Evolutionary conservation across 352 stramenopile genomes (phyloP), one percentile per base, ranked within the genome.

Genomic region (Phytophthora pisi): DNA sequence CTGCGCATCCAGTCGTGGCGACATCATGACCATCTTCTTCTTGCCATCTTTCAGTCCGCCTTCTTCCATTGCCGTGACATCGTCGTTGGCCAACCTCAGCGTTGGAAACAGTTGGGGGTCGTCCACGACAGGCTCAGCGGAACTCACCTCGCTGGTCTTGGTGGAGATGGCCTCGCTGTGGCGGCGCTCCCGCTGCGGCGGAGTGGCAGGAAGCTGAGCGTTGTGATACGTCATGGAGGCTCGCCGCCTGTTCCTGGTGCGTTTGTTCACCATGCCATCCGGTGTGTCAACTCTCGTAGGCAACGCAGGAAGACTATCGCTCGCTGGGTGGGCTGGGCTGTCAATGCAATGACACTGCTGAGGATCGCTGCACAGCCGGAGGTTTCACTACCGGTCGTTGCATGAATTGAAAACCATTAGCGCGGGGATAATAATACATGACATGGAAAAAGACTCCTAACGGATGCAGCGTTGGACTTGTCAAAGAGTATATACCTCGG

Each of bases 1-100:
- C 24, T 93, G 84, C 4, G 70, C 77, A 64, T 93, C 84, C 40
- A 81, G 53, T 15, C 81, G 72, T 7, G 82, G 79, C 3, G 75
- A 88, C 56, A 73, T 61, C 23, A 70, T 51, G 5, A 53, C 9
- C 16, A 54, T 20, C 28, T 56, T 62, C 31, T 64, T 76, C 15
- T 59, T 62, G 43, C 43, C 52, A 24, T 66, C 11, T 13, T 65
- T 56, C 11, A 56, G 20, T 7, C 38, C 10, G 4, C 68, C 69
- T 58, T 76, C 64, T 64, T 76, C 69, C 45, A 76, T 23, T 43
- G 58, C 59, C 46, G 23, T 34, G 23, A 70, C 23, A 60, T 73
- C 43, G 51, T 70, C 57, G 13, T 57, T 60, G 9, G 36, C 34
- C 47, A 62, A 52, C 16, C 47, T 59, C 6, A 15, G 36, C 5